Evolutionary conservation across 2,329 filamentous ascomycete genomes (phyloP).

Genomic region (Emergomyces pasteurianus): DNA sequence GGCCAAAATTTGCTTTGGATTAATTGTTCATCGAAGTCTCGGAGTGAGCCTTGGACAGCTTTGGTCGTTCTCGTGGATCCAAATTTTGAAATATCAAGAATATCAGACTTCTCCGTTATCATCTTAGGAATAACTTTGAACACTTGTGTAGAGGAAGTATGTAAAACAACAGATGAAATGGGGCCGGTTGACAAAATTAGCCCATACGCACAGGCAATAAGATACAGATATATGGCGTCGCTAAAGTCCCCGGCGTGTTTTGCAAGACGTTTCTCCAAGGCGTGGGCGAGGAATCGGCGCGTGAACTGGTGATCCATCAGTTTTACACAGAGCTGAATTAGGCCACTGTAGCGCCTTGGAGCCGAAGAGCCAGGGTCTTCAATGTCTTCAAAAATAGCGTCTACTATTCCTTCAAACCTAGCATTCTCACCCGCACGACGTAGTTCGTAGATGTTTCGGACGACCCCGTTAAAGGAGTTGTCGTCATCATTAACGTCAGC

Average conservation of each 20-base stretch:
- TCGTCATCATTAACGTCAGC: constrained; percentile 36
- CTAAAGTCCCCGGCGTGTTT: constrained; percentile 47
- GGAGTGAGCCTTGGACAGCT: constrained; percentile 19
- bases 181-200: constrained; percentile 19
- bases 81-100: constrained; percentile 15
- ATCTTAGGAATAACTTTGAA: constrained; percentile 18
- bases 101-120: constrained; percentile 19
- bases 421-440: constrained; percentile 46
- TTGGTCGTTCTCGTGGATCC: constrained; percentile 19
- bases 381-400: constrained; percentile 48
- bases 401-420: constrained; percentile 44
- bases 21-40: constrained; percentile 15
- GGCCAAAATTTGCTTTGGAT: constrained; percentile 17
- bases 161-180: constrained; percentile 19
- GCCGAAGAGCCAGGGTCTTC: constrained; percentile 34
- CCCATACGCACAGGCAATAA: constrained; percentile 23
- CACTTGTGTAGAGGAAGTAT: constrained; percentile 22
- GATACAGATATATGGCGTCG: constrained; percentile 34
- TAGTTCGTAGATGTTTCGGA: constrained; percentile 51
- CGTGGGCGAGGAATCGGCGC: constrained; percentile 56
- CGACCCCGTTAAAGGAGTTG: constrained; percentile 24
- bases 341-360: constrained; percentile 40
- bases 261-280: constrained; percentile 57
- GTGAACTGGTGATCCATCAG: constrained; percentile 32
- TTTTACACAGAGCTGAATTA: constrained; percentile 45